Evolutionary conservation across 768 basidiomycete genomes (phyloP).

Genomic region (Cystobasidium onofrii): DNA sequence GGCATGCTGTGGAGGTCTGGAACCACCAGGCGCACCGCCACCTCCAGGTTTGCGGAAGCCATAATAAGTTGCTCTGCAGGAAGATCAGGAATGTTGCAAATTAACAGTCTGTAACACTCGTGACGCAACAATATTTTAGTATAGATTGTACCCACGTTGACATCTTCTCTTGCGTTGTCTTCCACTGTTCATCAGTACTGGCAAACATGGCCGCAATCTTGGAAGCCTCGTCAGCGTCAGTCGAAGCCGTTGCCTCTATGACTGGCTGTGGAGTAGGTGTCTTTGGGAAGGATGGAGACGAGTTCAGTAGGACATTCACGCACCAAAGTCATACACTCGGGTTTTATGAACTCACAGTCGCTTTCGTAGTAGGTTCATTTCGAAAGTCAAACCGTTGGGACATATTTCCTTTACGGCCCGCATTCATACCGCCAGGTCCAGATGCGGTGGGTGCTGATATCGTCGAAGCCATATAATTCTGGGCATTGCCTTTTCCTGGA

Average conservation of each 20-base stretch:
- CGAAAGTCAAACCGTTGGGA: conserved; percentile 30
- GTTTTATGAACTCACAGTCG: conserved; percentile 7
- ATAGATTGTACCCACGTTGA: conserved; percentile 94
- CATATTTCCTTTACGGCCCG: conserved; percentile 25
- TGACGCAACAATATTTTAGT: too few relatives aligned
- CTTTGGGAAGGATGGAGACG: neutral
- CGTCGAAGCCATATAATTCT: conserved; percentile 46
- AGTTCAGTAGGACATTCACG: neutral
- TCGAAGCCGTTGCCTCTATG: conserved; percentile 36
- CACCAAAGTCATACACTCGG: too few relatives aligned
- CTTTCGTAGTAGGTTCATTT: conserved; percentile 9
- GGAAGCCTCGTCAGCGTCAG: conserved; percentile 74
- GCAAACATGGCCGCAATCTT: conserved; percentile 98
- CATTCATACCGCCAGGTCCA: conserved; percentile 38
- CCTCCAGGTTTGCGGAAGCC: conserved; percentile 58
- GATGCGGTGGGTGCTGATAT: conserved; percentile 41
- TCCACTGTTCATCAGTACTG: conserved; percentile 88
- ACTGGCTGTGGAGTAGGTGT: conserved; percentile 2
- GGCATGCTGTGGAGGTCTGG: conserved; percentile 43
- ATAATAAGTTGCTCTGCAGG: conserved; percentile 43
- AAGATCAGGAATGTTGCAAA: neutral
- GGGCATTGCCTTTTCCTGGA: conserved; percentile 46
- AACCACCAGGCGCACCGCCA: conserved; percentile 53
- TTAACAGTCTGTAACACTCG: too few relatives aligned
- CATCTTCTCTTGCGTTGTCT: conserved; percentile 99